These are phyloP conservation scores for Crinitomyces ghanaensis DNA, from an alignment of 805 yeast species.

Conservation along the genomic window DNA sequence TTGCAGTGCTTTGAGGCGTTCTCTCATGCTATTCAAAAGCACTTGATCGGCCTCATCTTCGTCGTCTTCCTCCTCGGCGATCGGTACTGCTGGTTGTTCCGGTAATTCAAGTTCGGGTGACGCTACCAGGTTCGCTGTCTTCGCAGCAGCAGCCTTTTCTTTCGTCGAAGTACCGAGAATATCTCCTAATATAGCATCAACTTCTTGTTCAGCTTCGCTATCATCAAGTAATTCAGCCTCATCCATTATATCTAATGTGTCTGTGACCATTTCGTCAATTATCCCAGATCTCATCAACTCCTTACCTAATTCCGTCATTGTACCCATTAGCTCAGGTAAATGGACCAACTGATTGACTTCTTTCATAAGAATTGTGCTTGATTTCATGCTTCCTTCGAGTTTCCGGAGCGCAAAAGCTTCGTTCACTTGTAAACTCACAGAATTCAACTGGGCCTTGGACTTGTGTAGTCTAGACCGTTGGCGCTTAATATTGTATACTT, in stretches of 20 bases:
- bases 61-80: conserved; percentile 26
- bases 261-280: conserved; percentile 92
- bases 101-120: conserved; percentile 13
- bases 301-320: conserved; percentile 76
- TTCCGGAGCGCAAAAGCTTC: conserved; percentile 84
- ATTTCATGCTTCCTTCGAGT: conserved; percentile 67
- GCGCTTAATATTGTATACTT: conserved; percentile 57
- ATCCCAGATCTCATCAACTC: conserved; percentile 63
- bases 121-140: conserved; percentile 43
- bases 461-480: conserved; percentile 65
- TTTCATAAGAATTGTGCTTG: conserved; percentile 72
- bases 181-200: conserved; percentile 28
- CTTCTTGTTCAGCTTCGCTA: conserved; percentile 28
- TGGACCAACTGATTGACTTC: conserved; percentile 73
- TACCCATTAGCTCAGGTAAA: conserved; percentile 66
- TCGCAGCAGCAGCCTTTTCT: too few species aligned
- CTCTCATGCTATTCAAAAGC: conserved; percentile 76
- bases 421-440: conserved; percentile 78
- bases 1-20: conserved; percentile 76
- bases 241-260: conserved; percentile 59
- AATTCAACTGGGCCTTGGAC: conserved; percentile 76
- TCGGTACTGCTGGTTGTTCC: conserved; percentile 16
- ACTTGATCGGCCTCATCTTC: conserved; percentile 58
- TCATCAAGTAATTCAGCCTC: conserved; percentile 44
- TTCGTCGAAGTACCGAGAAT: conserved; percentile 32